Evolutionary conservation across 2,329 filamentous ascomycete genomes (phyloP), one percentile per base, ranked within the genome.

Genomic region (Kalaharituber pfeilii): DNA sequence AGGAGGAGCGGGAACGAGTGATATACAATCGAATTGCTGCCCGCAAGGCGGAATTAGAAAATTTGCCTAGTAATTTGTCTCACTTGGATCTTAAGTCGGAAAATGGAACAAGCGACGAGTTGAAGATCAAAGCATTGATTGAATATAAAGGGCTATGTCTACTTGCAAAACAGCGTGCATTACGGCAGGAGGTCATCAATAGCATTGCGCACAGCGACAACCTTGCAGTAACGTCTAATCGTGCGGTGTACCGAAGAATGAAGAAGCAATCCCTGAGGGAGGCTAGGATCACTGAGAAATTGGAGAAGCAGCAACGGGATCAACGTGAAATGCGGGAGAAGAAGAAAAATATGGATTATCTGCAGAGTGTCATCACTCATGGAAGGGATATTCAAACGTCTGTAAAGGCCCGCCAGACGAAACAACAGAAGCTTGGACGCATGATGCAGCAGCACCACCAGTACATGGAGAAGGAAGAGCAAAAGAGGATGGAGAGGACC

Each of bases 401-500:
- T 7, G 55, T 55, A n/a, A 55, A 57, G 49, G 76, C 78, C 50
- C 82, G 81, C 27, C 82, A 88, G 66, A 80, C 78, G 62, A 77
- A 73, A 65, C 88, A 91, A 65, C 79, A 85, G 68, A 95, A 93
- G 71, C 77, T 96, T 52, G 86, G 87, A 62, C 84, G 86, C 55
- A 77, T 88, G 69, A 95, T 96, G 86, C 77, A 84, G 60, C 71
- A 76, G 55, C 88, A 94, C 58, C 91, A 98, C 69, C 84, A 88
- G 70, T 86, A 89, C 67, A 96, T 98, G 67, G 91, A 98, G 69
- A 94, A 94, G 72, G 91, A 98, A 74, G 91, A 98, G 71, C 89
- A 96, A 76, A 96, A 94, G 73, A 85, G 91, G 59, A 84, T 98
- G 62, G 91, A 98, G 72, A 79, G 91, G 60, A 98, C 89, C 8